Evolutionary conservation across 768 basidiomycete genomes (phyloP), one percentile per base, ranked within the genome.

Genomic region (Gyrodon lividus): DNA sequence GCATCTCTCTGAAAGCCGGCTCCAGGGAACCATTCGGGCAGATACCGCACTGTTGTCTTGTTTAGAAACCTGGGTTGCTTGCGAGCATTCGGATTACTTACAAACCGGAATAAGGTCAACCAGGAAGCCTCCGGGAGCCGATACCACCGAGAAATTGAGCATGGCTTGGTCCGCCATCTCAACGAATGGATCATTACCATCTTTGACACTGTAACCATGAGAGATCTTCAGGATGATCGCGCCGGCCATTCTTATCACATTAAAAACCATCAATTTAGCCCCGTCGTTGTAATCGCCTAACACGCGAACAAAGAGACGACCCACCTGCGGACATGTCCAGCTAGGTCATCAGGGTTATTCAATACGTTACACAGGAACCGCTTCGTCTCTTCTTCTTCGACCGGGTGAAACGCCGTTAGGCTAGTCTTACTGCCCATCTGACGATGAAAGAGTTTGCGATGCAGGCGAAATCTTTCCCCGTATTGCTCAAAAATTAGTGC

Each of bases 131-230:
- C 59, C 57, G 0, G 64, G 57, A 0, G 23, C 33, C 9, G 31
- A 19, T 3, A 52, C 8, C 6, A 30, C 2, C 1, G 59, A 22
- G 5, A 71, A 41, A 16, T 51, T 52, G 0, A 48, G 33, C 31
- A 64, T 55, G 1, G 61, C 63, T 16, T 53, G 51, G 37, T 72
- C 59, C 7, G 65, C 65, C 28, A 60, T 45, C 22, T 63, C 42
- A 13, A 73, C 58, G 22, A 70, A 66, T 0, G 68, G 70, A 54
- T 76, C 75, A 22, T 61, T 40, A 2, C 60, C 53, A 3, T 59
- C 55, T 45, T 62, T 33, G 14, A 72, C 67, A 10, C 66, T 56
- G 17, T 73, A 62, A 3, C 75, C 76, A 43, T 75, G 68, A 1
- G 70, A 70, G 14, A 70, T 59, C 17, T 57, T 63, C 50, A 68